A percentile compares a stretch with the other conserved stretches of the same genome.
These are phyloP conservation scores for Abrus pulchellus DNA, from an alignment of 306 rosid species.

Conservation along the genomic window DNA sequence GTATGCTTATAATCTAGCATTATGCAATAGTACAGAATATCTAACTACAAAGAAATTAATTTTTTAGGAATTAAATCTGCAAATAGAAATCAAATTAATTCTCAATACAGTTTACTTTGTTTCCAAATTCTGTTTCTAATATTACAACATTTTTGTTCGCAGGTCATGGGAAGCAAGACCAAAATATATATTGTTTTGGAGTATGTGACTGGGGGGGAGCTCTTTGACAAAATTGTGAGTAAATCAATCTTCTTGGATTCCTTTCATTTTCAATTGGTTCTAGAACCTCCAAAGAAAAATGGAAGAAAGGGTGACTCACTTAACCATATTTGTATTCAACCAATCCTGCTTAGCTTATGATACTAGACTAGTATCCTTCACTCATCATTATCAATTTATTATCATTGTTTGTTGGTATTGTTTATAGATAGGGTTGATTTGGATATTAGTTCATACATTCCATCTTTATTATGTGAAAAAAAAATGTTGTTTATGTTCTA, in stretches of 20 bases:
- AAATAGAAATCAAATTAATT: conserved; percentile 18
- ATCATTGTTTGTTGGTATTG: background rate
- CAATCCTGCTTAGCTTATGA: conserved; percentile 16
- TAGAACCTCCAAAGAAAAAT: conserved; percentile 3
- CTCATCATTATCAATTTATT: conserved; percentile 2
- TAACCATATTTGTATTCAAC: conserved; percentile 15
- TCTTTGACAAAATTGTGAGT: conserved; percentile 98
- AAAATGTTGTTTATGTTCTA: conserved; percentile 34
- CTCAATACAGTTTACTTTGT: conserved; percentile 8
- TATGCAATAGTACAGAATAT: background rate
- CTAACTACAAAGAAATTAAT: conserved; percentile 12
- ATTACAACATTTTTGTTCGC: conserved; percentile 43
- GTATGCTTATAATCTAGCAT: conserved; percentile 14
- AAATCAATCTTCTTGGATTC: conserved; percentile 19
- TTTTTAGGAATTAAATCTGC: conserved; percentile 8
- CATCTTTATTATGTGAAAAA: conserved; percentile 1
- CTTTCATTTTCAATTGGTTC: conserved; percentile 32
- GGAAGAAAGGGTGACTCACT: background rate
- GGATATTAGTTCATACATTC: conserved; percentile 39
- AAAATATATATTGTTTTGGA: conserved; percentile 96
- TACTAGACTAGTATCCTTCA: background rate
- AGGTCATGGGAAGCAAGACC: conserved; percentile 97
- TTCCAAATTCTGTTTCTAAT: conserved; percentile 32
- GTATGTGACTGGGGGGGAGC: conserved; percentile 97
- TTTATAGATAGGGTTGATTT: conserved; percentile 24